A percentile compares a stretch with the other conserved stretches of the same genome.
These are phyloP conservation scores for Populus tomentosa DNA, from an alignment of 441 rosid species.

Conservation along the genomic window DNA sequence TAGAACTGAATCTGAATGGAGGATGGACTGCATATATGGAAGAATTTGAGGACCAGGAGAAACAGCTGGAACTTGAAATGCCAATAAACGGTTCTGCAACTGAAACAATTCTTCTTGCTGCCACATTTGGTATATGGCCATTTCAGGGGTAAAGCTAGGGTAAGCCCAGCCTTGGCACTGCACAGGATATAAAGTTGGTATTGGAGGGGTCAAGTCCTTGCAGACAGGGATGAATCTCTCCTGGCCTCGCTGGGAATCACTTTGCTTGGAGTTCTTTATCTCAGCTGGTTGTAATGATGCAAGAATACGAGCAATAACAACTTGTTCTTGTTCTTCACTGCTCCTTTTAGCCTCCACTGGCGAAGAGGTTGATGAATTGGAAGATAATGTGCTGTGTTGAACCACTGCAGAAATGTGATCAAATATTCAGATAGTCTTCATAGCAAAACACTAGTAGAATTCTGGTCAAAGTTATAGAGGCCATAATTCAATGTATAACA, in stretches of 20 bases:
- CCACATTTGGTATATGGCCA: slow-evolving; percentile 47
- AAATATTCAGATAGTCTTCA: slow-evolving; percentile 1
- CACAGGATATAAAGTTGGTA: slow-evolving; percentile 24
- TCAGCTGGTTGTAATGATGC: slow-evolving; percentile 33
- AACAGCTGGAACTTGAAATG: slow-evolving; percentile 32
- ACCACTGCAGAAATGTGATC: slow-evolving; percentile 31
- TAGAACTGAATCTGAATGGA: slow-evolving; percentile 26
- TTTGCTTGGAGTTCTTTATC: slow-evolving; percentile 16
- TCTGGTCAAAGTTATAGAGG: background rate
- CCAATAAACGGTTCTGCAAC: slow-evolving; percentile 34
- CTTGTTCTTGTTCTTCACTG: slow-evolving; percentile 52
- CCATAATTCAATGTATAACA: background rate
- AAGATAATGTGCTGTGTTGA: slow-evolving; percentile 29
- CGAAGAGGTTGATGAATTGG: slow-evolving; percentile 29
- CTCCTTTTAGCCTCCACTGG: slow-evolving; percentile 30
- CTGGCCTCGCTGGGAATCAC: slow-evolving; percentile 18
- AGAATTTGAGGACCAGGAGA: slow-evolving; percentile 36
- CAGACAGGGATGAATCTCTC: slow-evolving; percentile 31
- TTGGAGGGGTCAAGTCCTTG: slow-evolving; percentile 30
- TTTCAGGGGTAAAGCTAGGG: slow-evolving; percentile 35
- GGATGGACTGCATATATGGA: slow-evolving; percentile 36
- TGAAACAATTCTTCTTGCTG: slow-evolving; percentile 48
- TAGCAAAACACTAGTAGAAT: background rate
- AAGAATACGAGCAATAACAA: slow-evolving; percentile 44
- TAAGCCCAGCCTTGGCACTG: slow-evolving; percentile 40